Evolutionary conservation across 805 yeast species (phyloP), one percentile per base, ranked within the genome.

Genomic region (Saturnispora zaruensis): DNA sequence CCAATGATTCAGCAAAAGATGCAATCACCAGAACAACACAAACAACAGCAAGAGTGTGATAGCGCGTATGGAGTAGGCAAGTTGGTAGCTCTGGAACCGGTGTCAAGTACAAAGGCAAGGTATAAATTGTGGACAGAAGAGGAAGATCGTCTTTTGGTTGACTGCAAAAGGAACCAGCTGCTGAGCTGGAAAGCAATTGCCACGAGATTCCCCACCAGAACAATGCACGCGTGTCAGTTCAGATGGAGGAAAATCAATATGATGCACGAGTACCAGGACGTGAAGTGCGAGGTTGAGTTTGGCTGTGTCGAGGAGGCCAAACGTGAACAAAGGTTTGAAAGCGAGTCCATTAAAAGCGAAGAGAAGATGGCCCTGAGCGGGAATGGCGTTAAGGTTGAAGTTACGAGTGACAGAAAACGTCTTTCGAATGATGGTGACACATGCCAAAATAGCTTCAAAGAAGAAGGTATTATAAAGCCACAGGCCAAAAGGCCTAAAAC

Each of bases 191-290:
- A 50, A 24, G 54, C 48, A 5, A 54, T 54, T 23, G 55, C 55
- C 4, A 4, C 32, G 4, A 48, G 36, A 25, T 54, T 54, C 41
- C 42, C 51, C 1, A 47, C 48, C 24, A 30, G 57, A n/a, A 54
- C 57, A 2, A 24, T 52, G 37, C 55, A 54, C 41, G 57, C 57
- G 2, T 54, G 55, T 41, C 57, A 54, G 32, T 54, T 52, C 21
- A 50, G 57, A 43, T 54, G 57, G 57, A 47, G 55, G 14, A 54
- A 54, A 26, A 48, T 42, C 23, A 46, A 41, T 24, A 18, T 20
- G 20, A 30, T 5, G 18, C n/a, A 20, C 4, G 44, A 25, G n/a
- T 30, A 25, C 23, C 16, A 28, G 32, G 14, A 28, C 14, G 14
- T 28, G 2, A 28, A 11, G 32, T 2, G 32, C n/a, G 32, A 11